phyloP scores from a whole-genome alignment of 208 protist species.

The Endotrypanum monterogeii region DNA sequence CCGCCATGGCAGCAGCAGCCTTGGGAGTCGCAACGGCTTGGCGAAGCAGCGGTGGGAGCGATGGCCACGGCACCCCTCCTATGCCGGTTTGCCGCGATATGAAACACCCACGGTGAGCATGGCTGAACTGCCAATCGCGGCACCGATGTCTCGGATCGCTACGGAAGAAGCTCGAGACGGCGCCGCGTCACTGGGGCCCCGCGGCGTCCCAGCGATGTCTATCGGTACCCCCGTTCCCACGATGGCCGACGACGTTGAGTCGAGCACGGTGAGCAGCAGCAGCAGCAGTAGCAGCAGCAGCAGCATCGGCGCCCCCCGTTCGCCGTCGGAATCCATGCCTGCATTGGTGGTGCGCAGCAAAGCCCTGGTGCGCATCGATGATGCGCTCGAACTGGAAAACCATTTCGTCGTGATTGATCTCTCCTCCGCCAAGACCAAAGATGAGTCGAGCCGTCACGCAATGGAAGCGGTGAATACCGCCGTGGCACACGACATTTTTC shows the following conservation, averaged over 20 bases:
- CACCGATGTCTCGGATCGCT: neutral
- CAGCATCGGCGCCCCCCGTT: neutral
- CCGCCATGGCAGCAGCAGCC: neutral
- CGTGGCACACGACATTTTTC: constrained; percentile 64
- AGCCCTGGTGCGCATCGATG: constrained; percentile 42
- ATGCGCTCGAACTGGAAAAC: constrained; percentile 75
- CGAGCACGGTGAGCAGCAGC: neutral
- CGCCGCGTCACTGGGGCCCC: too few relatives aligned
- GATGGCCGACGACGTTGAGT: neutral
- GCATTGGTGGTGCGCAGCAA: constrained; percentile 1
- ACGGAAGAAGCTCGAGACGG: neutral
- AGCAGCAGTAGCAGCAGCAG: too few relatives aligned
- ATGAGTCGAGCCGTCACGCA: constrained; percentile 57
- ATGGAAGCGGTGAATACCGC: constrained; percentile 57
- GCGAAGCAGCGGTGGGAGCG: neutral
- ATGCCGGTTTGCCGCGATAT: neutral
- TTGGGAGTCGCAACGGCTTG: neutral
- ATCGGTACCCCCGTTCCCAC: neutral
- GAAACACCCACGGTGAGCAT: neutral
- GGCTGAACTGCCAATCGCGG: neutral
- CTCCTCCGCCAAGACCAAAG: constrained; percentile 61
- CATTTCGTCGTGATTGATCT: constrained; percentile 85
- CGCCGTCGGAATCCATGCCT: neutral
- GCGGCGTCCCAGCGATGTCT: neutral
- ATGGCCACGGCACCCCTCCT: neutral